These are phyloP conservation scores for Pichia exigua DNA, from an alignment of 805 yeast species.

Conservation along the genomic window DNA sequence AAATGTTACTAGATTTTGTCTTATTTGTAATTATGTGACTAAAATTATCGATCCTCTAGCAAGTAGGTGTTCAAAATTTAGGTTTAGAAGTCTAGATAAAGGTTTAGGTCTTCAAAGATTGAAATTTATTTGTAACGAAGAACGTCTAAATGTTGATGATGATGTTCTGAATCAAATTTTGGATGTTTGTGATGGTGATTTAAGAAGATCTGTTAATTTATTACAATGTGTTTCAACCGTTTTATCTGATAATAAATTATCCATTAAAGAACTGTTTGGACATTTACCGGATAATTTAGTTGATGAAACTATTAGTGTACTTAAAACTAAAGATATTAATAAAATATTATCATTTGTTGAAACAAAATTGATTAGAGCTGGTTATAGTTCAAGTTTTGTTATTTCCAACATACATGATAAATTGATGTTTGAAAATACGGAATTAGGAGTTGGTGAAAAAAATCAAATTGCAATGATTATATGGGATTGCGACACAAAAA, in stretches of 20 bases:
- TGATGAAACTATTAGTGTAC: conserved; percentile 13
- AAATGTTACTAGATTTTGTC: conserved; percentile 82
- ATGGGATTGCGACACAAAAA: conserved; percentile 65
- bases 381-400: conserved; percentile 27
- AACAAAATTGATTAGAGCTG: conserved; percentile 23
- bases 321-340: conserved; percentile 19
- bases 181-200: conserved; percentile 77
- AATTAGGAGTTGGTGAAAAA: conserved; percentile 56
- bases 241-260: conserved; percentile 18
- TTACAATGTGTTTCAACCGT: conserved; percentile 76
- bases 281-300: conserved; percentile 21
- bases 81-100: conserved; percentile 74
- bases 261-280: conserved; percentile 28
- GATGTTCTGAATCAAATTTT: conserved; percentile 58
- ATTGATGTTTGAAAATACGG: conserved; percentile 33
- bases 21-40: conserved; percentile 93
- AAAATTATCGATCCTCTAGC: conserved; percentile 95
- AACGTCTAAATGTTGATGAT: conserved; percentile 34
- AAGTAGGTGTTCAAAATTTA: conserved; percentile 90
- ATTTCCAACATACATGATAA: conserved; percentile 27
- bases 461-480: conserved; percentile 55
- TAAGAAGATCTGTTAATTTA: conserved; percentile 85
- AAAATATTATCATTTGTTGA: conserved; percentile 21
- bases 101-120: conserved; percentile 64
- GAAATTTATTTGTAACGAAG: conserved; percentile 46